These are phyloP conservation scores for Leishmania aethiopica DNA, from an alignment of 208 protist genomes.

Conservation along the genomic window DNA sequence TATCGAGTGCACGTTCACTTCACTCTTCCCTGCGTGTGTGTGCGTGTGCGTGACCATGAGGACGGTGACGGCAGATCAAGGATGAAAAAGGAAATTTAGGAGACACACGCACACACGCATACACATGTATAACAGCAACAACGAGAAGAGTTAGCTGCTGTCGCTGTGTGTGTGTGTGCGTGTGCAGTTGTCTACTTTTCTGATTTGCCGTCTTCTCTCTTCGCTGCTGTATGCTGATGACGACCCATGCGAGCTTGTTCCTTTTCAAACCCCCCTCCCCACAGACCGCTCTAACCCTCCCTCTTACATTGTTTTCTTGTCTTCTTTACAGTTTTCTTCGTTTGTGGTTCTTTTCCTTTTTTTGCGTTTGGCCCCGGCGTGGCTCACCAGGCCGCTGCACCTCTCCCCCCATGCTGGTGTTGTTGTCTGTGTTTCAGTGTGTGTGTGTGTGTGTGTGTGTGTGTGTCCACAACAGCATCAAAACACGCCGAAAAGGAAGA, in stretches of 20 bases:
- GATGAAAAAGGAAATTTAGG: no score
- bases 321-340: neutral
- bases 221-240: neutral
- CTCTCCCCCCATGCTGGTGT: neutral
- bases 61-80: no score
- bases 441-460: neutral
- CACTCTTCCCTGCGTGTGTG: neutral
- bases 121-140: neutral
- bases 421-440: neutral
- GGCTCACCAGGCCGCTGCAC: neutral
- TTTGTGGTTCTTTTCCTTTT: neutral
- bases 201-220: conserved; percentile 17
- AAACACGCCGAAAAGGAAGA: no score
- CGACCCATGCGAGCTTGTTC: neutral
- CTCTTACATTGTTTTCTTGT: conserved; percentile 5
- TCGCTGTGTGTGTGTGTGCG: neutral
- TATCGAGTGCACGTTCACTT: neutral
- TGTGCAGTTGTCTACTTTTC: conserved; percentile 4
- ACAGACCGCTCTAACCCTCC: neutral
- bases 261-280: neutral
- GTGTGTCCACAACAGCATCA: neutral
- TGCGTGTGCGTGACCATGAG: neutral
- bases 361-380: neutral
- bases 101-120: conserved; percentile 2
- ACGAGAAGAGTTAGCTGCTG: neutral